phyloP scores from a whole-genome alignment of 208 protist genomes.

The Leishmania major region DNA sequence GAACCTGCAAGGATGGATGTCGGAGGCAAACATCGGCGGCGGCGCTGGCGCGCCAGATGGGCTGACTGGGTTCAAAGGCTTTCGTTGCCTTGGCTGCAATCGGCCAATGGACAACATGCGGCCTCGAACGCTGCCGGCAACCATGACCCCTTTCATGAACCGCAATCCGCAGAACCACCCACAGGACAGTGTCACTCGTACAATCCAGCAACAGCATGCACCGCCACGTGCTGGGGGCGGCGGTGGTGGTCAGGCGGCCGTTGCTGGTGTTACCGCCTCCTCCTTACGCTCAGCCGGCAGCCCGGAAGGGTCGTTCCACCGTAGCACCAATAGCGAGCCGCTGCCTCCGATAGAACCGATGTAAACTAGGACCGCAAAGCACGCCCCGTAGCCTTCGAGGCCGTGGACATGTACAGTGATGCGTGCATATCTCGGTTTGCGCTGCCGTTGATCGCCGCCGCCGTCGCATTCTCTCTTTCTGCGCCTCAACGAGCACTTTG shows the following conservation, averaged over 20 bases:
- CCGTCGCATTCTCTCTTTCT: not conserved
- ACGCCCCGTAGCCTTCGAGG: not conserved
- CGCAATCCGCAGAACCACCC: conserved; percentile 73
- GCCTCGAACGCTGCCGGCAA: conserved; percentile 52
- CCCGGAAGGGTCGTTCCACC: conserved; percentile 19
- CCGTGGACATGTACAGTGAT: not conserved
- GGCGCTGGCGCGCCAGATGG: conserved; percentile 57
- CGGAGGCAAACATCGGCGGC: conserved; percentile 35
- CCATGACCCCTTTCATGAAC: conserved; percentile 79
- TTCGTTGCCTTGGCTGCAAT: conserved; percentile 90
- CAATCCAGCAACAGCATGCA: conserved; percentile 69
- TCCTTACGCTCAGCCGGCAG: not conserved
- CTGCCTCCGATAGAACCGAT: conserved; percentile 31
- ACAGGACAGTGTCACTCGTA: conserved; percentile 64
- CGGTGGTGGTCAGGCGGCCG: not conserved
- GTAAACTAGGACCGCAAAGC: not conserved
- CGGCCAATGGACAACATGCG: conserved; percentile 81
- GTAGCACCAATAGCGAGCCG: conserved; percentile 32
- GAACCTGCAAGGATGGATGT: conserved; percentile 70
- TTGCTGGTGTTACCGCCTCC: not conserved
- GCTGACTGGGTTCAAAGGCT: conserved; percentile 85
- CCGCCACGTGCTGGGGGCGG: conserved; percentile 14
- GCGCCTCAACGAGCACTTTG: not conserved
- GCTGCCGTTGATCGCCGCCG: not conserved
- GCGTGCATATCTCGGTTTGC: not conserved